These are phyloP conservation scores for Asterochloris sp. DNA, from an alignment of 139 green algal species.

Conservation along the genomic window DNA sequence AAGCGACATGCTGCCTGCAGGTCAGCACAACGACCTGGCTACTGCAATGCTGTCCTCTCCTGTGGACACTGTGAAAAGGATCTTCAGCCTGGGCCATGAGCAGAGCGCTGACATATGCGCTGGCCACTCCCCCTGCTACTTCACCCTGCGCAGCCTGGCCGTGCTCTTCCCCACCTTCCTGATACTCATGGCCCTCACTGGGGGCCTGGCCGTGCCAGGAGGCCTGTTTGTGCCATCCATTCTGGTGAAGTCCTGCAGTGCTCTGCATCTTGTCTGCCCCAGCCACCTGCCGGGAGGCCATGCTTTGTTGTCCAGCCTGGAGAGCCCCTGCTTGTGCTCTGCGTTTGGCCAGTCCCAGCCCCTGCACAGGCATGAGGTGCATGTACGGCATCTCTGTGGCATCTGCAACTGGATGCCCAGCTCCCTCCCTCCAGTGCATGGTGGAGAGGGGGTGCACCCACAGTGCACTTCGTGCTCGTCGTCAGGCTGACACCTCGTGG, in stretches of 20 bases:
- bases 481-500: no score
- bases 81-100: constrained; percentile 52
- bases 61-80: constrained; percentile 66
- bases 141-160: constrained; percentile 48
- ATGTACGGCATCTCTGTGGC: no score
- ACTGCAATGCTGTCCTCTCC: constrained; percentile 70
- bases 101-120: constrained; percentile 7
- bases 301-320: no score
- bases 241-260: constrained; percentile 46
- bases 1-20: constrained; percentile 25
- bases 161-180: constrained; percentile 65
- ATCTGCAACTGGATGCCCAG: no score
- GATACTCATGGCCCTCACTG: constrained; percentile 70
- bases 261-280: neutral
- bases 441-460: no score
- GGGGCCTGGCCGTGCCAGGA: constrained; percentile 72
- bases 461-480: no score
- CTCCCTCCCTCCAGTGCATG: no score
- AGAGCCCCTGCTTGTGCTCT: no score
- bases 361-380: no score
- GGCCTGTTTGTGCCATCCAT: constrained; percentile 93
- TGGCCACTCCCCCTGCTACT: constrained; percentile 42
- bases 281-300: no score
- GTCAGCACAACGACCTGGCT: constrained; percentile 83
- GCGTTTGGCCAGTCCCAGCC: no score